Base-by-base conservation (phyloP, 2,329 filamentous ascomycete genomes). In the Fusarium sp. region DNA sequence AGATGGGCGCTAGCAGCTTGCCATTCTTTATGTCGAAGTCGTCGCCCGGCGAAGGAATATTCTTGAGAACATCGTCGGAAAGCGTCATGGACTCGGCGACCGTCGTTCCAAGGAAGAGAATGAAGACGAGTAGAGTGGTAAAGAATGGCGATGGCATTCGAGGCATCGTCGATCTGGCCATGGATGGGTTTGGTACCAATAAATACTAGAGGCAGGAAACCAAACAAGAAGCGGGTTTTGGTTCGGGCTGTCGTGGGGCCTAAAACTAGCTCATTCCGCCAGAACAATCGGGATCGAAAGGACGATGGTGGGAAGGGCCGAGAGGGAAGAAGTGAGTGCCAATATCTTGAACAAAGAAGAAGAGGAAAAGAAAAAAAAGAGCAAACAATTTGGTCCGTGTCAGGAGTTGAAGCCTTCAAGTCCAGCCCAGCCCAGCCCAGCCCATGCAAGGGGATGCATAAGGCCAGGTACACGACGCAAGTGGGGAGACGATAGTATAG, bases 11-110 rank as follows among this genome's bases (percentile, higher is more conserved):
- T 29, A 99, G 85, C 15, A 99, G 82, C 4, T 84, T 79, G 66
- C 93, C 92, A 31, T 80, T 83, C 57, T 89, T 77, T 67, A 95
- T 91, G 76, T 97, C 86, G 73, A 97, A 94, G 75, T 92, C 90
- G 53, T 81, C 77, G 57, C 86, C 88, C 2, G 88, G 88, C n/a
- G 83, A 84, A 11, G 92, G 91, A 14, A 99, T 84, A 48, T 79
- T 80, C 62, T 81, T 83, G 38, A 98, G 82, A 31, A 90, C 88
- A 53, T 85, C 83, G 77, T 97, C 90, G 32, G 92, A 91, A 54
- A 98, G 81, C 41, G 78, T 75, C 53, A 76, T 76, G 69, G 83
- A 81, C 43, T 76, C 77, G 41, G 70, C 66, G 31, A 73, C 73
- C 19, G 71, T 57, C 58, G 61, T 61, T 51, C 65, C 27, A 52